Base-by-base conservation (phyloP, 305 asterid species). In the Solanum hybrid region DNA sequence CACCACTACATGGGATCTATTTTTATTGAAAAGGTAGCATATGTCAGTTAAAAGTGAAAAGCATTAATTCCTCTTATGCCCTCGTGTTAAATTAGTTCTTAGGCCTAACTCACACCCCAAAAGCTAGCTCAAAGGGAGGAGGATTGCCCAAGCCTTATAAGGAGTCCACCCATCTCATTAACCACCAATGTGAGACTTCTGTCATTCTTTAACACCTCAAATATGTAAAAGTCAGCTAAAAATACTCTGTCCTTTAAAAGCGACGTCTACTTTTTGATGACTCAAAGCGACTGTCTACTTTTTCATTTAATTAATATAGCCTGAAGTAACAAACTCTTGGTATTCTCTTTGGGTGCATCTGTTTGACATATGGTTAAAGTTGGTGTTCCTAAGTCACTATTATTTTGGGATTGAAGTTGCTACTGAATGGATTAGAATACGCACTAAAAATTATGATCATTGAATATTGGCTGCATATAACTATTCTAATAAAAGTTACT, bases 331-430 rank as follows among this genome's bases (percentile, higher is more conserved):
- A 51, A 51, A 33, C 31, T 51, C 14, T 84, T 31, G 41, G 75
- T 84, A 84, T 45, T 45, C 29, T 83, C 72, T 85, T 51, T 31
- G 27, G 20, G 38, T 84, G 29, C 76, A 20, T 32, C 88, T 84
- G 76, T 84, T 57, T 85, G 77, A 11, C 22, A 61, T 85, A 85
- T 85, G 32, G 41, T 57, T 85, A 29, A 85, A 85, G 77, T 85
- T 85, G 76, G 77, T 41, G 61, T 85, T 57, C 88, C 88, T 29
- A 31, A 83, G 38, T 45, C 10, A 6, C 22, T 20, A 31, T 51
- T 84, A 85, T 83, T 14, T 83, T 41, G 27, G 87, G 87, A 45
- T 38, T 41, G 36, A 81, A 81, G 87, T 39, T 81, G 87, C 87
- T 81, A 24, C 88, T 32, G 31, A 57, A 57, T 6, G 20, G 24